phyloP scores from a whole-genome alignment of 176 grass and related monocot species.

The Lolium perenne region DNA sequence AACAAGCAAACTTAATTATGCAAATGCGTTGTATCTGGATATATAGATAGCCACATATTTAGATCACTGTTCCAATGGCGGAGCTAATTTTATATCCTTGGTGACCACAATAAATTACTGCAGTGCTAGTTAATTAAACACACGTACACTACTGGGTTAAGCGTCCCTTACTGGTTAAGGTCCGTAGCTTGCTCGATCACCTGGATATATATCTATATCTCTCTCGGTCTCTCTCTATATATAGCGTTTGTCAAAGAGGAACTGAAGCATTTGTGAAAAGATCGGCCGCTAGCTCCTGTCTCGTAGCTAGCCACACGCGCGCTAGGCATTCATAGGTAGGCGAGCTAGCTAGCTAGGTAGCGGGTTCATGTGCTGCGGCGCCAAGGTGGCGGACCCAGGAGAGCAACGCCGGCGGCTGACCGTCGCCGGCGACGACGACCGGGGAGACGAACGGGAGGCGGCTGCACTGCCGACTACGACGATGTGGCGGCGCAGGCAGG shows the following conservation, averaged over 20 bases:
- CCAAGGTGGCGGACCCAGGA: constrained; percentile 55
- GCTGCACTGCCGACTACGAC: not conserved
- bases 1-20: not conserved
- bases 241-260: not conserved
- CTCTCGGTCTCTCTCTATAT: not conserved
- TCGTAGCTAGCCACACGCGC: not conserved
- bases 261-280: not conserved
- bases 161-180: not conserved
- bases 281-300: not conserved
- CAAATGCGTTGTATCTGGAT: constrained; percentile 3
- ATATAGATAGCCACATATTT: not conserved
- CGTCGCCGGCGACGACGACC: not conserved
- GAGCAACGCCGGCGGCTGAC: constrained; percentile 23
- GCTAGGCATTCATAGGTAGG: not conserved
- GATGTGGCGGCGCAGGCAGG: constrained; percentile 54
- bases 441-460: not conserved
- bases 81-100: not conserved
- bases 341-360: not conserved
- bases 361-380: constrained; percentile 49
- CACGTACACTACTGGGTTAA: not conserved
- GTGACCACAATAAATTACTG: not conserved
- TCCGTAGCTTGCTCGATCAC: not conserved
- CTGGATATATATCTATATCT: not conserved
- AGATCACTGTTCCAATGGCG: not conserved
- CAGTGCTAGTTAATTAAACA: not conserved